Base-by-base conservation (phyloP, 2,329 filamentous ascomycete species). In the Aphanocladium album region DNA sequence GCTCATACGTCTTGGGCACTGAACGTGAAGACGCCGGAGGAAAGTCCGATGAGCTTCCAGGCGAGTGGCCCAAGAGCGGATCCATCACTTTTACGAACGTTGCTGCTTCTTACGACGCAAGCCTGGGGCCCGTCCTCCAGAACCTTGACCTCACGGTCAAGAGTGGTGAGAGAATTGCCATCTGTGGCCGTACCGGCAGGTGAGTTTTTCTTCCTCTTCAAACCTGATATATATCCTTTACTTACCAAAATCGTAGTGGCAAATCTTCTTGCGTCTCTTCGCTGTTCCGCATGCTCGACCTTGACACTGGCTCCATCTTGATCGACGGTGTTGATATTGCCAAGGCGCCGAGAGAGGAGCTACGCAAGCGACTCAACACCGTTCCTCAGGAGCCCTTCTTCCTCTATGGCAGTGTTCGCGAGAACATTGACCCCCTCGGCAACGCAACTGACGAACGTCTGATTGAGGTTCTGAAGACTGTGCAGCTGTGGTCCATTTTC, bases 311-410 rank as follows among this genome's bases (percentile, higher is more conserved):
- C 1, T 70, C 46, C 3, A 79, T 84, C n/a, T 66, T 62, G 1
- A 72, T 84, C 14, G 81, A 83, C 57, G 74, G 71, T 1, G 60
- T 80, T 1, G 74, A 80, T 47, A 66, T 72, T 11, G 62, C 65
- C 7, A 64, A 52, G 1, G 37, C 71, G 1, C 62, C 66, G 0
- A 65, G 69, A 3, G 62, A 68, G 6, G 60, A 62, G 14, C 50
- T 74, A 1, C 67, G 72, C 1, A 51, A 60, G 0, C 60, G 67
- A 1, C 68, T 84, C 8, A 76, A 78, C 41, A 74, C 75, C 1
- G 68, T 83, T 1, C 76, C 82, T 0, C 83, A 85, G 69, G 80
- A 84, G 51, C 73, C 79, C 0, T 77, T 83, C 62, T 76, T 82
- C 25, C 69, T 84, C 2, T 74, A 75, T 1, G 80, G 79, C 2